Conservation (phyloP, 2,329 filamentous ascomycete genomes). For the Cordyceps cateniannulata region DNA sequence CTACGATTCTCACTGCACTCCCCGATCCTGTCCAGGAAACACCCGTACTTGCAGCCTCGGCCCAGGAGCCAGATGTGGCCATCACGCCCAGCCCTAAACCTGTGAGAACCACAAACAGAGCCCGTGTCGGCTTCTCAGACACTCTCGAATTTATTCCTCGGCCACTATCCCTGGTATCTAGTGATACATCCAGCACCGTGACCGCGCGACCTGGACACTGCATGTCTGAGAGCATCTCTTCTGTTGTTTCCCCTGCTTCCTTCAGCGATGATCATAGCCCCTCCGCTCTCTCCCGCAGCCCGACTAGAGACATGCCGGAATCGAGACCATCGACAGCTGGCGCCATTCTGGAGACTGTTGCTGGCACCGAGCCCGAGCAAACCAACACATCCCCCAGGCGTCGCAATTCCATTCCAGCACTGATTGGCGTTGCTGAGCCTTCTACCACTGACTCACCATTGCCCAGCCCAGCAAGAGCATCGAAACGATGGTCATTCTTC, state of each 20-base stretch:
- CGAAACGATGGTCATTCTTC: slow-evolving; percentile 58
- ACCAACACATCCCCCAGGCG: slow-evolving; percentile 36
- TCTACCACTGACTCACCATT: slow-evolving; percentile 29
- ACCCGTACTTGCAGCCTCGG: background rate
- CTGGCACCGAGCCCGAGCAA: slow-evolving; percentile 13
- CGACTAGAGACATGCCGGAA: slow-evolving; percentile 37
- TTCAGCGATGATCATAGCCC: slow-evolving; percentile 35
- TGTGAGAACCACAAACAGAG: slow-evolving; percentile 38
- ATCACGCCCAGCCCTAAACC: slow-evolving; percentile 16
- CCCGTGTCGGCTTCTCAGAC: slow-evolving; percentile 77
- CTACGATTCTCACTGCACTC: slow-evolving; percentile 7
- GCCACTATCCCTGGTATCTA: slow-evolving; percentile 77
- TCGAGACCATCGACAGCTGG: slow-evolving; percentile 64
- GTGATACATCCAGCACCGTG: slow-evolving; percentile 71
- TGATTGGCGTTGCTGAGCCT: slow-evolving; percentile 36
- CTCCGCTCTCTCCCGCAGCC: slow-evolving; percentile 30
- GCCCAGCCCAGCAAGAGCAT: slow-evolving; percentile 43
- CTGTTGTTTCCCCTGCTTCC: slow-evolving; percentile 57
- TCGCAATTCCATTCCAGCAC: slow-evolving; percentile 53
- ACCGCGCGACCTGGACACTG: slow-evolving; percentile 66
- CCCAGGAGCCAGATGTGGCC: background rate
- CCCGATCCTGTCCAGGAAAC: slow-evolving; percentile 14
- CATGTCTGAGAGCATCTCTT: slow-evolving; percentile 73
- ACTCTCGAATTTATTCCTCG: slow-evolving; percentile 77
- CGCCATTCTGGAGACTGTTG: slow-evolving; percentile 53